A percentile compares a stretch with the other conserved stretches of the same genome.
phyloP scores from a whole-genome alignment of 2,329 filamentous ascomycete species.

The Aspergillus pseudonomiae region DNA sequence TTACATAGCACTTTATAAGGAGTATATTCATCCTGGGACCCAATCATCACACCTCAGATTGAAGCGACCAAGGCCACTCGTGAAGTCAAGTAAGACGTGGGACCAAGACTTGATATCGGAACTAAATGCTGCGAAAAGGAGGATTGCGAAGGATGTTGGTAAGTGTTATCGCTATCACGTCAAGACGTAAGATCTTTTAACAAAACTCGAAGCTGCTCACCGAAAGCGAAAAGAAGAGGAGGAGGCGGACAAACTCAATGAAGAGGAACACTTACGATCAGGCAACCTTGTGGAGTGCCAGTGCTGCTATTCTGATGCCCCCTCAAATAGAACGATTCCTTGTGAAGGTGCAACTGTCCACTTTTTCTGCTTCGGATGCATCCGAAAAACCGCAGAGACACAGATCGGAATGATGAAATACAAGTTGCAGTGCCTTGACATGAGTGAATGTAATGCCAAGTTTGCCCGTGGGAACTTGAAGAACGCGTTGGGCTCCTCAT shows the following conservation, averaged over 20 bases:
- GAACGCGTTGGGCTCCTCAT: constrained; percentile 61
- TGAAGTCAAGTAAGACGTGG: neutral
- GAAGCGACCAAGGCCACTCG: constrained; percentile 15
- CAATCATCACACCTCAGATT: constrained; percentile 24
- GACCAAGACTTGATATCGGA: constrained; percentile 15
- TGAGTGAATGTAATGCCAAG: constrained; percentile 63
- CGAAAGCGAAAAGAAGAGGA: constrained; percentile 27
- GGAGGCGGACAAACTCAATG: constrained; percentile 37
- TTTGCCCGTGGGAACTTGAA: constrained; percentile 62
- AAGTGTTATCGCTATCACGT: constrained; percentile 4
- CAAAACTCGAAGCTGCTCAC: constrained; percentile 11
- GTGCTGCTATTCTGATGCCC: constrained; percentile 71
- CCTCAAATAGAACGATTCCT: constrained; percentile 68
- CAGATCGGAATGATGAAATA: constrained; percentile 72
- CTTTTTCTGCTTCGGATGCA: constrained; percentile 71
- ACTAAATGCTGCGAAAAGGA: constrained; percentile 31
- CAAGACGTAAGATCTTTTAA: neutral
- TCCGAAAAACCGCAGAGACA: constrained; percentile 65
- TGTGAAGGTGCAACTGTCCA: constrained; percentile 65
- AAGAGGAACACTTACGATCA: constrained; percentile 42
- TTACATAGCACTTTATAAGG: constrained; percentile 30
- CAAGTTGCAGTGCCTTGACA: constrained; percentile 71
- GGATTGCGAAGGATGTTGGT: constrained; percentile 24
- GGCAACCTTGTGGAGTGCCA: constrained; percentile 68
- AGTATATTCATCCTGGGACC: constrained; percentile 17